These are phyloP conservation scores for Lachnellula subtilissima DNA, from an alignment of 2,329 filamentous ascomycete genomes.

Conservation along the genomic window DNA sequence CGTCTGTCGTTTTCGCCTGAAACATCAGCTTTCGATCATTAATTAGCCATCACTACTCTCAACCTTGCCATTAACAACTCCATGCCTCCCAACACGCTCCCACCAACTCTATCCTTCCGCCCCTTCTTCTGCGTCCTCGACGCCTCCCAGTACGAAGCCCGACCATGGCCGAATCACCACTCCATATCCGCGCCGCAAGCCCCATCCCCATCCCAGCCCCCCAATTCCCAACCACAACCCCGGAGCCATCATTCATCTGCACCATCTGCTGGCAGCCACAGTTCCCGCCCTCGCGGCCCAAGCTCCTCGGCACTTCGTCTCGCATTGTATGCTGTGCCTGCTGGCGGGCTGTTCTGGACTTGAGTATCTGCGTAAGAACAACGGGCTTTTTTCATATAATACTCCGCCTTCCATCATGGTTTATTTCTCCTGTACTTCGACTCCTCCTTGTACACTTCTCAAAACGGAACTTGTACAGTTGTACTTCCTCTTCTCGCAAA, in stretches of 20 bases:
- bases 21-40: neutral
- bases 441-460: too few relatives aligned
- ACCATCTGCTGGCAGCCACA: constrained; percentile 49
- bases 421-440: too few relatives aligned
- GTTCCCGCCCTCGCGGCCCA: constrained; percentile 32
- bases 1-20: neutral
- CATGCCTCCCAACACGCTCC: constrained; percentile 5
- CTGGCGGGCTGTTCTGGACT: constrained; percentile 43
- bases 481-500: too few relatives aligned
- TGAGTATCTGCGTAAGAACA: constrained; percentile 42
- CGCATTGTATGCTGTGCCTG: constrained; percentile 47
- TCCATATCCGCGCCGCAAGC: neutral
- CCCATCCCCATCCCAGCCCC: neutral
- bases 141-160: neutral
- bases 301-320: constrained; percentile 40
- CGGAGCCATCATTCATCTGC: constrained; percentile 42
- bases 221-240: neutral
- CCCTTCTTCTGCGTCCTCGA: neutral
- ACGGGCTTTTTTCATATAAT: too few relatives aligned
- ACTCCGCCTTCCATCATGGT: too few relatives aligned
- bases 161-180: neutral
- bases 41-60: neutral
- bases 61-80: neutral
- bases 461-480: too few relatives aligned
- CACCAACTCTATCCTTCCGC: constrained; percentile 2